Evolutionary conservation across 495 filamentous ascomycete species (phyloP).

Genomic region (Aspergillus affinis): DNA sequence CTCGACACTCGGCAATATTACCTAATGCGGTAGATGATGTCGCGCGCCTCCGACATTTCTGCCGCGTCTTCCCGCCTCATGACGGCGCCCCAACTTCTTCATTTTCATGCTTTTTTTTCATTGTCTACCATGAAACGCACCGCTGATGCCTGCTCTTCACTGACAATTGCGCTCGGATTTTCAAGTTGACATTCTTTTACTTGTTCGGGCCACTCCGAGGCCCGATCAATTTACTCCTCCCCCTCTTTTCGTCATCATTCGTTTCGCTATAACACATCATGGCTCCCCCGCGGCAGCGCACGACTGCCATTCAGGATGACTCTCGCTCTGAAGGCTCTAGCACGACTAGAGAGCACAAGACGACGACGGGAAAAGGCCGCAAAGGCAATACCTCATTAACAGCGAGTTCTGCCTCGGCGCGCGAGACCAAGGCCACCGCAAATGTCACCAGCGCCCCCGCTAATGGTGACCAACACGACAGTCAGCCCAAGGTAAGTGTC

Average conservation of each 20-base stretch:
- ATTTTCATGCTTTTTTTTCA: constrained; percentile 9
- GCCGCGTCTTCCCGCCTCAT: constrained; percentile 37
- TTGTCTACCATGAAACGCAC: constrained; percentile 5
- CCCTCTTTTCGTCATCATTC: constrained; percentile 1
- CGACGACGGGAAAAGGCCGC: constrained; percentile 33
- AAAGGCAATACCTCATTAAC: constrained; percentile 28
- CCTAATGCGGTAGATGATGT: constrained; percentile 26
- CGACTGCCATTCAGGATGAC: constrained; percentile 46
- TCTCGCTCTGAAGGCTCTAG: constrained; percentile 56
- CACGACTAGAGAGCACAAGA: constrained; percentile 46
- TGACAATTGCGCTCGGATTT: not conserved
- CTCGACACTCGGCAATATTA: constrained; percentile 22
- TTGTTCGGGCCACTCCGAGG: constrained; percentile 5
- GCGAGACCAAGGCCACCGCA: constrained; percentile 23
- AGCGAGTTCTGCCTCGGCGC: constrained; percentile 5
- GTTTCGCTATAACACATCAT: constrained; percentile 23
- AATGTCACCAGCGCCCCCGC: constrained; percentile 40
- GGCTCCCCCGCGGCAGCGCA: constrained; percentile 50
- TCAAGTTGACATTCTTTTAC: not conserved
- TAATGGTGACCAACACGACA: constrained; percentile 27
- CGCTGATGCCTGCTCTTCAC: constrained; percentile 6
- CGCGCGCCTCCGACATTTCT: constrained; percentile 29
- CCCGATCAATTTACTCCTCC: constrained; percentile 4
- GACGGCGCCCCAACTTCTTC: constrained; percentile 23
- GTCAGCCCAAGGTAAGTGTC: constrained; percentile 36